These are phyloP conservation scores for Trypethelium eluteriae DNA, from an alignment of 495 filamentous ascomycete genomes.

Conservation along the genomic window DNA sequence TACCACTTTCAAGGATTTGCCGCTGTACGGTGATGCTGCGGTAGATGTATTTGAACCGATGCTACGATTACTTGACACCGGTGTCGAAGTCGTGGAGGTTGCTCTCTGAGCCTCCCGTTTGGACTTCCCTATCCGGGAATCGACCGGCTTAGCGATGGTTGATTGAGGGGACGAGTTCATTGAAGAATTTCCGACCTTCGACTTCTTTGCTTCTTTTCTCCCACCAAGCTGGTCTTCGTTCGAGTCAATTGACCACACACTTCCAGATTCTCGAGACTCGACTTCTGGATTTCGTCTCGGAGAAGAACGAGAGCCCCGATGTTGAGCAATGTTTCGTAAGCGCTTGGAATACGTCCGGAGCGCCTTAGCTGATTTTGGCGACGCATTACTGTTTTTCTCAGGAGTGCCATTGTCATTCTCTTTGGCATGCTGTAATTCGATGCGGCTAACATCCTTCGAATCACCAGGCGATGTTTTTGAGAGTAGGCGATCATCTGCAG, in stretches of 20 bases:
- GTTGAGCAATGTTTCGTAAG: not conserved
- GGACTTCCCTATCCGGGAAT: not conserved
- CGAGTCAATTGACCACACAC: not conserved
- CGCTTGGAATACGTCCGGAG: not conserved
- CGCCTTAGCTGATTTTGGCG: not conserved
- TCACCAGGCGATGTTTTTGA: not conserved
- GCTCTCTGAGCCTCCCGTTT: not conserved
- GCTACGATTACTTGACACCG: not conserved
- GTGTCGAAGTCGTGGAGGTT: not conserved
- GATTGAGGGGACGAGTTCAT: not conserved
- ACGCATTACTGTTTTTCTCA: not conserved
- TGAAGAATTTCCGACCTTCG: not conserved
- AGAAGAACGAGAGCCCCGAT: not conserved
- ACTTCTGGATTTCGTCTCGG: not conserved
- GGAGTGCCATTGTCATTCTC: not conserved
- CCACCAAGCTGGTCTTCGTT: not conserved
- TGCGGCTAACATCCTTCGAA: not conserved
- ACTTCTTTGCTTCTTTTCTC: not conserved
- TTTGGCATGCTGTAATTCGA: not conserved
- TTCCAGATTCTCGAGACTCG: not conserved
- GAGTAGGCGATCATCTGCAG: not conserved
- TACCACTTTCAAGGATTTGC: constrained; percentile 23
- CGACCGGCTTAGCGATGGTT: not conserved
- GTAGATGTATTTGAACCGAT: not conserved
- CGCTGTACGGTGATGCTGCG: constrained; percentile 15